phyloP scores from a whole-genome alignment of 306 rosid species.

The Psophocarpus tetragonolobus region DNA sequence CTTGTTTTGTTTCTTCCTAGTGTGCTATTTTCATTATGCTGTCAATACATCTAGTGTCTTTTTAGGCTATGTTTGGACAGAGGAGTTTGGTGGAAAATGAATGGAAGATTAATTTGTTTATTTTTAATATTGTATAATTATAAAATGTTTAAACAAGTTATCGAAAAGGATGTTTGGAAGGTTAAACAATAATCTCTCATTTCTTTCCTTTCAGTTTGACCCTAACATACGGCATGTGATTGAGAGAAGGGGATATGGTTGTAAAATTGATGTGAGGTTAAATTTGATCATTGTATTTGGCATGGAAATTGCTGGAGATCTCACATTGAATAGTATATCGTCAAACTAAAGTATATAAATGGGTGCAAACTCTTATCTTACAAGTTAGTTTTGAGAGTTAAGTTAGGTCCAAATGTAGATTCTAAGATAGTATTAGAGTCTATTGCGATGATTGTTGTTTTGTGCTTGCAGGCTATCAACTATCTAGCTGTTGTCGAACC shows the following conservation, averaged over 20 bases:
- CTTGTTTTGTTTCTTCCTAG: neutral
- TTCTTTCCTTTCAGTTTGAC: neutral
- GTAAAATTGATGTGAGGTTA: neutral
- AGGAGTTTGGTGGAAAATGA: neutral
- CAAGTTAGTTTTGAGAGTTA: too few relatives aligned
- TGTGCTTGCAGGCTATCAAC: too few relatives aligned
- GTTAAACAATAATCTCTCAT: neutral
- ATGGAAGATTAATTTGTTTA: neutral
- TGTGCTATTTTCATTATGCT: neutral
- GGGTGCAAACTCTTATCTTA: too few relatives aligned
- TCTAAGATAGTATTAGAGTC: too few relatives aligned
- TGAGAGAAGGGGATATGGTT: conserved; percentile 3
- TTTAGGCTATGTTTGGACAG: neutral
- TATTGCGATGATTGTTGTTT: too few relatives aligned
- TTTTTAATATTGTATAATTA: neutral
- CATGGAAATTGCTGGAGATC: too few relatives aligned
- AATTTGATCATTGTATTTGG: neutral
- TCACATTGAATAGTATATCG: too few relatives aligned
- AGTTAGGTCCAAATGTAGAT: too few relatives aligned
- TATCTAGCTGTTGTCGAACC: too few relatives aligned
- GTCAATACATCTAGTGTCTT: neutral
- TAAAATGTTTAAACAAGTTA: neutral
- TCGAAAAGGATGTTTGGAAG: neutral
- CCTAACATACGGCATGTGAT: neutral
- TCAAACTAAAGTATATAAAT: too few relatives aligned